These are phyloP conservation scores for Alternaria incomplexa DNA, from an alignment of 2,329 filamentous ascomycete genomes.

Conservation along the genomic window DNA sequence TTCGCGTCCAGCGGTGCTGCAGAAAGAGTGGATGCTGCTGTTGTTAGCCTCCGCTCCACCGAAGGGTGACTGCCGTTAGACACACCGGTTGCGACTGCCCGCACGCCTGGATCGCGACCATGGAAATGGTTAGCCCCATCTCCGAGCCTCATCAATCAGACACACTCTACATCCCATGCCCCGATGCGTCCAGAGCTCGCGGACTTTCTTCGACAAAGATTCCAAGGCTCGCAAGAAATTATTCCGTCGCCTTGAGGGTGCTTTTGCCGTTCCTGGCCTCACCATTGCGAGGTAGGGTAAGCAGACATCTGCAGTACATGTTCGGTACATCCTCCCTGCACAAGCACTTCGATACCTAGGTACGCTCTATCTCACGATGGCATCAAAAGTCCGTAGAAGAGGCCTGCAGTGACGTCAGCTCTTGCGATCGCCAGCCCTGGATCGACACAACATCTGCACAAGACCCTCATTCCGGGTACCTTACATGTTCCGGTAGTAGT, in stretches of 20 bases:
- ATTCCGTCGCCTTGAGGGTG: neutral
- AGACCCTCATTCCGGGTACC: slow-evolving; percentile 1
- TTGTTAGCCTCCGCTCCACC: slow-evolving; percentile 24
- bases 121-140: slow-evolving; percentile 8
- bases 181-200: neutral
- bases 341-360: neutral
- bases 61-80: slow-evolving; percentile 14
- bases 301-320: neutral
- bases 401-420: slow-evolving; percentile 5
- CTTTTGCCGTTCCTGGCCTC: neutral
- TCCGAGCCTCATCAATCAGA: slow-evolving; percentile 8
- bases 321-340: neutral
- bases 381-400: neutral
- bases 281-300: neutral
- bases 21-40: slow-evolving; percentile 23
- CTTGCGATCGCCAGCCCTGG: neutral
- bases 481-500: neutral
- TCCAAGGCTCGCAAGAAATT: neutral
- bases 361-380: neutral
- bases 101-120: slow-evolving; percentile 8
- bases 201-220: neutral
- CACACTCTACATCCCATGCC: neutral
- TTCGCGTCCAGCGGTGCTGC: slow-evolving; percentile 20
- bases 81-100: slow-evolving; percentile 15
- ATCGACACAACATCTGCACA: neutral